Percentiles rank a stretch among this genome's conserved stretches.
Conservation (phyloP, 2,329 filamentous ascomycete species). For the Colletotrichum truncatum region DNA sequence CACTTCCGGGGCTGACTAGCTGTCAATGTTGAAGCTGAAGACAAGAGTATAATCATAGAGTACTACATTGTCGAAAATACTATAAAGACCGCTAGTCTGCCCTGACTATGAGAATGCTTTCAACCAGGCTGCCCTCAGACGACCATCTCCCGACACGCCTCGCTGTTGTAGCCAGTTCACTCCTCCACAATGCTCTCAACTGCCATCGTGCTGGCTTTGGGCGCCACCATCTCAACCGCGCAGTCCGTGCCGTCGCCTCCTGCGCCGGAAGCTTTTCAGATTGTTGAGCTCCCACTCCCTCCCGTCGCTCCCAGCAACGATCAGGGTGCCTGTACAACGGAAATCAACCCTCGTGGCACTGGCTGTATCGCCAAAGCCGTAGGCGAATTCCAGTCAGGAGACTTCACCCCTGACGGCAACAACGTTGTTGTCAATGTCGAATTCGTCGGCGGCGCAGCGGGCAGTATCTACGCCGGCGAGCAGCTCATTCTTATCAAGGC, state of each 20-base stretch:
- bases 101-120: neutral
- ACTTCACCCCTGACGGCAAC: constrained; percentile 51
- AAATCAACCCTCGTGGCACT: constrained; percentile 43
- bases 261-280: constrained; percentile 42
- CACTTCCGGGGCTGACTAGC: neutral
- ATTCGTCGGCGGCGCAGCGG: constrained; percentile 51
- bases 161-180: neutral
- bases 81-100: neutral
- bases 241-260: constrained; percentile 34
- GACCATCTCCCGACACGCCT: neutral
- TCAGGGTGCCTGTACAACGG: constrained; percentile 41
- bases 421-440: constrained; percentile 49
- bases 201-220: neutral
- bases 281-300: constrained; percentile 46
- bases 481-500: constrained; percentile 54
- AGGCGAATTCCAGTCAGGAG: constrained; percentile 22
- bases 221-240: neutral
- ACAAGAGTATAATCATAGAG: too few species aligned
- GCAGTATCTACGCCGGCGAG: constrained; percentile 49
- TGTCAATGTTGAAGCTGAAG: neutral
- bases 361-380: constrained; percentile 44
- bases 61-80: too few species aligned
- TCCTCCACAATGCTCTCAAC: neutral
- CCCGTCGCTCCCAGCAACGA: constrained; percentile 39
- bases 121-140: too few species aligned